These are phyloP conservation scores for Sindora glabra DNA, from an alignment of 306 rosid species.

Conservation along the genomic window DNA sequence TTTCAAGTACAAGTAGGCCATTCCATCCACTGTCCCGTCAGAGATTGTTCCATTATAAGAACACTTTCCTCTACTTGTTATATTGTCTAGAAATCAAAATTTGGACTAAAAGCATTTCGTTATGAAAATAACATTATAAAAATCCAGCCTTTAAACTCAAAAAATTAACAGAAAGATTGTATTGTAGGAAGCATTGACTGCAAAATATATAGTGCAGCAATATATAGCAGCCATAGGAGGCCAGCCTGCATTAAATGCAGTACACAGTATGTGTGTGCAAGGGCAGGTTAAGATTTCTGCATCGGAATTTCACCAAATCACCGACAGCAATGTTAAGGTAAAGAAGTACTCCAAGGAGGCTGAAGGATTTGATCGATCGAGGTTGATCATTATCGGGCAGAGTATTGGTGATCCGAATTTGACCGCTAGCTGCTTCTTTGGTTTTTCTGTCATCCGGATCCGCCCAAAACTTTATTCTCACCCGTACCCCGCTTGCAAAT, in stretches of 20 bases:
- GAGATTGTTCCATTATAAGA: slow-evolving; percentile 80
- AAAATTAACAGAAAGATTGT: too few relatives aligned
- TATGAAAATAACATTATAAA: not conserved
- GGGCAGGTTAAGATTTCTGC: slow-evolving; percentile 73
- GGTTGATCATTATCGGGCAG: too few relatives aligned
- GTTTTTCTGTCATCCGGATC: too few relatives aligned
- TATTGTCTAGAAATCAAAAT: too few relatives aligned
- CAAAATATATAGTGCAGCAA: slow-evolving; percentile 86
- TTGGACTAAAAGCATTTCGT: not conserved
- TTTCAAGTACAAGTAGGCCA: slow-evolving; percentile 86
- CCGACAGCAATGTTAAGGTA: slow-evolving; percentile 32
- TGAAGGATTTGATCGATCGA: slow-evolving; percentile 81
- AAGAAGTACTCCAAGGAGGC: slow-evolving; percentile 57
- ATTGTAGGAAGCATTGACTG: slow-evolving; percentile 86
- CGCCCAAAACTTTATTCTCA: too few relatives aligned
- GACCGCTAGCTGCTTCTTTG: too few relatives aligned
- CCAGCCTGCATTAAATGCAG: slow-evolving; percentile 61
- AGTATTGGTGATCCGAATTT: too few relatives aligned
- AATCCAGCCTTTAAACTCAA: not conserved
- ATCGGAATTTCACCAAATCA: slow-evolving; percentile 68
- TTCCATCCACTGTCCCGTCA: slow-evolving; percentile 67
- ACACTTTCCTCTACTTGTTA: not conserved
- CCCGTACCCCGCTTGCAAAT: too few relatives aligned
- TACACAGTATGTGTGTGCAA: slow-evolving; percentile 75
- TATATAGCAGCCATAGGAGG: slow-evolving; percentile 96